Base-by-base conservation (phyloP, 495 filamentous ascomycete species). In the Daldinia childiae region DNA sequence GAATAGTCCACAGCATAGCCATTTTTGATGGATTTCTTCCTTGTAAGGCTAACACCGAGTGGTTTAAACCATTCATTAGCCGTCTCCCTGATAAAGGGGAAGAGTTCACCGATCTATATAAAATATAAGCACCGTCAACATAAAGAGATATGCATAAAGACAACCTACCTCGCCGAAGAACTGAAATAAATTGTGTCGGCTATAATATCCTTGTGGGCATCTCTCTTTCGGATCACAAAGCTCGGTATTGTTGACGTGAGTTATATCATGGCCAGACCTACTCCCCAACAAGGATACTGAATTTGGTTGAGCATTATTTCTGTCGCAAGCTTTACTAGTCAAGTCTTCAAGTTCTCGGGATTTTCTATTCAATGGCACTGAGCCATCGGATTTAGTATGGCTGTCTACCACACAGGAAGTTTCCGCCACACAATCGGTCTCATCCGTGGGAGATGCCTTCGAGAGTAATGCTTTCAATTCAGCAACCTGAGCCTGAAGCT, bases 41-140 rank as follows among this genome's bases (percentile, higher is more conserved):
- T 84, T 34, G 63, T 62, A 14, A 78, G 58, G 38, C 77, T 72
- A 36, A 79, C 72, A 12, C 77, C 74, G 27, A 81, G 74, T 9
- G 82, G 81, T 45, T 74, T 73, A 34, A 84, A 74, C 78, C 80
- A 83, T 56, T 83, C 80, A 26, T 79, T 74, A 2, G 80, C 77
- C 3, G 79, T 84, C 69, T 83, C 81, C 36, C 77, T 81, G 74
- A 84, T 82, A 61, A 83, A 84, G 34, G 80, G 81, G 41, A 77
- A 82, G 4, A 84, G 74, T 6, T 79, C 81, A 12, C 67, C 77
- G 54, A 84, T 77, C 80, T 83, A 51, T 15, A 52, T 15, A 34
- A 56, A 48, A 24, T 38, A 29, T 63, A 0, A 62, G 55, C 24
- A 58, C 11, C 12, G 0, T 6, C 19, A 48, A 48, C 11, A 8